A percentile compares a stretch with the other conserved stretches of the same genome.
phyloP scores from a whole-genome alignment of 2,329 filamentous ascomycete species.

The Sordariomycetes sp. region DNA sequence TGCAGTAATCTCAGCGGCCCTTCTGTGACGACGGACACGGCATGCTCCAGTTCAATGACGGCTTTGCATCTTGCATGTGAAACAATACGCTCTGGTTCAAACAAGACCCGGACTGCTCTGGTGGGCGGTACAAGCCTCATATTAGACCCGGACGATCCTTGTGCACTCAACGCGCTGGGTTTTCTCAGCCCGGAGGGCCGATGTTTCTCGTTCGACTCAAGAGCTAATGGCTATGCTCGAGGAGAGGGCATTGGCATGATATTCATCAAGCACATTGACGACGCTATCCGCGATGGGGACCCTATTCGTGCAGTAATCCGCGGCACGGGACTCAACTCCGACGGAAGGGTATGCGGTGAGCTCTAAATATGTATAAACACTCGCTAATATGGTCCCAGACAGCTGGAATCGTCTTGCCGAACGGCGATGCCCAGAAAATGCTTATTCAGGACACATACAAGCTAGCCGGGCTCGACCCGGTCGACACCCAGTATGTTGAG shows the following conservation, averaged over 20 bases:
- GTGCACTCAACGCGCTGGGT: too few relatives aligned
- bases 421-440: slow-evolving; percentile 25
- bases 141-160: slow-evolving; percentile 8
- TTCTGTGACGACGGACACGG: slow-evolving; percentile 22
- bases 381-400: too few relatives aligned
- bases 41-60: slow-evolving; percentile 25
- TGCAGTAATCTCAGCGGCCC: slow-evolving; percentile 25
- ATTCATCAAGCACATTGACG: slow-evolving; percentile 46
- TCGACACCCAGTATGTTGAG: slow-evolving; percentile 26
- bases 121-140: slow-evolving; percentile 29
- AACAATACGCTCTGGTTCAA: slow-evolving; percentile 28
- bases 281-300: slow-evolving; percentile 43
- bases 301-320: slow-evolving; percentile 1
- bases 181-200: slow-evolving; percentile 41
- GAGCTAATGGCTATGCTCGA: slow-evolving; percentile 55
- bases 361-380: too few relatives aligned
- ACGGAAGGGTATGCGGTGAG: too few relatives aligned
- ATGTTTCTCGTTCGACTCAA: slow-evolving; percentile 43
- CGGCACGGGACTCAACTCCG: neutral
- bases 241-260: slow-evolving; percentile 55
- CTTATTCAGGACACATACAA: slow-evolving; percentile 28
- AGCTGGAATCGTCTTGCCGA: slow-evolving; percentile 23
- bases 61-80: slow-evolving; percentile 14
- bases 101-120: slow-evolving; percentile 34
- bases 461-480: slow-evolving; percentile 23